Conservation (phyloP, 306 rosid genomes). For the Gynostemma pentaphyllum region DNA sequence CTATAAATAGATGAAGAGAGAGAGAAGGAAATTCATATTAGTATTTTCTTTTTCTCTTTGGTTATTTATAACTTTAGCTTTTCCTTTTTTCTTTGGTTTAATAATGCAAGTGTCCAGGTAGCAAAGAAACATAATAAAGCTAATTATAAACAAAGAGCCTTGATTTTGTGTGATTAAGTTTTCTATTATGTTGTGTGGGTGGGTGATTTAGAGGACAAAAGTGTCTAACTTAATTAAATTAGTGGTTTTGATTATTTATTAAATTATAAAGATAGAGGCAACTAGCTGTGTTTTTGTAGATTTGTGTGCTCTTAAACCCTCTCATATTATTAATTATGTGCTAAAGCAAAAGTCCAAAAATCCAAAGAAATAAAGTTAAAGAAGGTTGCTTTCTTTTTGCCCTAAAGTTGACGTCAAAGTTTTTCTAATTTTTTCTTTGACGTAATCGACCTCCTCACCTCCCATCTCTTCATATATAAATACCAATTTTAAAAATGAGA, state of each 20-base stretch:
- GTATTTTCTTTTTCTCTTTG: no score
- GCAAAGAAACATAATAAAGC: background rate
- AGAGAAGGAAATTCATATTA: background rate
- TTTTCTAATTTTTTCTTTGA: background rate
- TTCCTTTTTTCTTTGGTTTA: no score
- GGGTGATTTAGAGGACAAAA: background rate
- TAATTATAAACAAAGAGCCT: no score
- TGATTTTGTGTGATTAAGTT: no score
- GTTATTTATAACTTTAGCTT: no score
- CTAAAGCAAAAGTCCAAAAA: background rate
- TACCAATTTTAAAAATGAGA: no score
- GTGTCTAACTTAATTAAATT: no score
- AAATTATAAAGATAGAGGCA: no score
- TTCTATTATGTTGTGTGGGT: background rate
- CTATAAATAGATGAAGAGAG: background rate
- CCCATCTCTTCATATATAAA: no score
- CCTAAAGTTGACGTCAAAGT: background rate
- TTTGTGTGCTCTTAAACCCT: no score
- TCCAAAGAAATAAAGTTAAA: background rate
- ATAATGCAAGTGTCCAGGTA: background rate
- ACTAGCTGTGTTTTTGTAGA: background rate
- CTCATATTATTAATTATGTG: background rate
- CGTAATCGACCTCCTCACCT: background rate
- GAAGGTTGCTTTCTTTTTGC: background rate
- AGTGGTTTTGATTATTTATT: no score